phyloP scores from a whole-genome alignment of 2,329 filamentous ascomycete species.

The Colletotrichum sp. region DNA sequence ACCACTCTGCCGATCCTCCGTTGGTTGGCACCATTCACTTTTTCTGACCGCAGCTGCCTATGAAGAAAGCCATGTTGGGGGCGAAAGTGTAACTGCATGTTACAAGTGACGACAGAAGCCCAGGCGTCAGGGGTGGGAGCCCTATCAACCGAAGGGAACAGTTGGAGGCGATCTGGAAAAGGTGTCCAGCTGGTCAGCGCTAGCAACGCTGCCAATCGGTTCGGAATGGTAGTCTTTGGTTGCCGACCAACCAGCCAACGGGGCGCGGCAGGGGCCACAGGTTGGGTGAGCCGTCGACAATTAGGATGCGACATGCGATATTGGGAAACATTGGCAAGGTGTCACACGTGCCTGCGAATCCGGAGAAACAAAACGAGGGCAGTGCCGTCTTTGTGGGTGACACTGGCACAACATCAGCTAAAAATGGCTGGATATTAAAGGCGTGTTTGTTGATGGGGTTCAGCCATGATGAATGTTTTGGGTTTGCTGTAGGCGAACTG shows the following conservation, averaged over 20 bases:
- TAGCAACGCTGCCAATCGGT: not conserved
- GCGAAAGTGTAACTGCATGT: not conserved
- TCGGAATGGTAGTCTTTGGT: not conserved
- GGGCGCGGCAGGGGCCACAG: not conserved
- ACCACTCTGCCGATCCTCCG: not conserved
- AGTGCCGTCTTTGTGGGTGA: not conserved
- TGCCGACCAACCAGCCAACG: not conserved
- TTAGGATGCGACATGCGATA: slow-evolving; percentile 8
- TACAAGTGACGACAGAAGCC: not conserved
- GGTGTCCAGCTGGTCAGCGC: slow-evolving; percentile 2
- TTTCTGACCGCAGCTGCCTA: not conserved
- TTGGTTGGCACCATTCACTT: not conserved
- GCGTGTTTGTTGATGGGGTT: not conserved
- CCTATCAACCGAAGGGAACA: not conserved
- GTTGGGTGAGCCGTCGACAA: slow-evolving; percentile 2
- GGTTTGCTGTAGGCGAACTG: not conserved
- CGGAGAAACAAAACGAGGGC: not conserved
- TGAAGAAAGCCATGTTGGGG: not conserved
- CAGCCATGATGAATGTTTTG: not conserved
- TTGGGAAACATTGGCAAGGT: not conserved
- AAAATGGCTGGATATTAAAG: not conserved
- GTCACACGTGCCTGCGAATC: not conserved
- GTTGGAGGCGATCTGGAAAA: not conserved
- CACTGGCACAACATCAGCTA: not conserved
- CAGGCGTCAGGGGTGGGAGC: not conserved